phyloP scores from a whole-genome alignment of 2,329 filamentous ascomycete species.

The Talaromyces sp. region DNA sequence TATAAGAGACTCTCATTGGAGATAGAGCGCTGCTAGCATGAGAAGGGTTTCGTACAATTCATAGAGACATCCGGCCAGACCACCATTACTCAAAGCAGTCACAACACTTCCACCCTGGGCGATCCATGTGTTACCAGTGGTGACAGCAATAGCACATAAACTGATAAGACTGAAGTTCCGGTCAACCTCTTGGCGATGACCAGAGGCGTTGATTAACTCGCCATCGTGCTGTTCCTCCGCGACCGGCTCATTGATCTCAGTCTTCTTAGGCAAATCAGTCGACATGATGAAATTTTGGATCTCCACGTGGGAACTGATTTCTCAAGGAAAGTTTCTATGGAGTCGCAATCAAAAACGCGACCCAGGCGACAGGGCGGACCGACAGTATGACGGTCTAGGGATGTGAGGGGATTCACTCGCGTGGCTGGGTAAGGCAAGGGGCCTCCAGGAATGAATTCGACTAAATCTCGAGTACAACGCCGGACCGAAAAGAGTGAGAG shows the following conservation, averaged over 20 bases:
- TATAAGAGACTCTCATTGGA: background rate
- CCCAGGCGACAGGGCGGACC: background rate
- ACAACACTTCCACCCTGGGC: constrained; percentile 64
- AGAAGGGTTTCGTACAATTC: constrained; percentile 52
- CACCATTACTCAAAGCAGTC: constrained; percentile 62
- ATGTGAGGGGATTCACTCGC: too few relatives aligned
- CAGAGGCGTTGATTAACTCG: constrained; percentile 63
- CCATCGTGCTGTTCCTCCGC: constrained; percentile 34
- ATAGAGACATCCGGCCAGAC: constrained; percentile 63
- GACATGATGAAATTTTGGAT: constrained; percentile 9
- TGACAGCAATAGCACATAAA: constrained; percentile 63
- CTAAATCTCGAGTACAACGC: background rate
- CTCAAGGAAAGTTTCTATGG: background rate
- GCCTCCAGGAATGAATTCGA: background rate
- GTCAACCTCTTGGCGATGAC: constrained; percentile 65
- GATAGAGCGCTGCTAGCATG: background rate
- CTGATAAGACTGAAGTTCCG: constrained; percentile 64
- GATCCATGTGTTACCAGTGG: constrained; percentile 68
- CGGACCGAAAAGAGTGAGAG: constrained; percentile 3
- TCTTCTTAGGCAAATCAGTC: constrained; percentile 26
- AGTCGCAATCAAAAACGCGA: background rate
- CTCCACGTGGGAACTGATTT: background rate
- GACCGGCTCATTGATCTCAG: constrained; percentile 22
- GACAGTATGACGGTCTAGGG: background rate
- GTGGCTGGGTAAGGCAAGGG: too few relatives aligned